phyloP scores from a whole-genome alignment of 2,329 filamentous ascomycete species.

The Hymenoscyphus repandus region DNA sequence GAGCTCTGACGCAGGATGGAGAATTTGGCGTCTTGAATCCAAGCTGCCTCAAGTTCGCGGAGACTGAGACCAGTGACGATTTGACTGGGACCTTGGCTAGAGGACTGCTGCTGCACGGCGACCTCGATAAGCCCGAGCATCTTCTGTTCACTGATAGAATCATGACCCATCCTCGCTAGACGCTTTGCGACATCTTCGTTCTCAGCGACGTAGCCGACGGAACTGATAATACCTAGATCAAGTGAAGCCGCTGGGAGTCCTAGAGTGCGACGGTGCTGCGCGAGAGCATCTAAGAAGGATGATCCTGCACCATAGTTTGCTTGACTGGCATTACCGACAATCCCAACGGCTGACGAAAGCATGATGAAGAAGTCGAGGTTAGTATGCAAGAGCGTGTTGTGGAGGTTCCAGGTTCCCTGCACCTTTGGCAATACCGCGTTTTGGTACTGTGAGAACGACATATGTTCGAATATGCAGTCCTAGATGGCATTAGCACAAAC shows the following conservation, averaged over 20 bases:
- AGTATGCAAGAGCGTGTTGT: not conserved
- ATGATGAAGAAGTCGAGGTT: slow-evolving; percentile 17
- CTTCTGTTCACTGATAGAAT: not conserved
- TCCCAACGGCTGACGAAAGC: slow-evolving; percentile 4
- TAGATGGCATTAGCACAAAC: not conserved
- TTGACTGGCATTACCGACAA: slow-evolving; percentile 7
- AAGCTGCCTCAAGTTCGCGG: not conserved
- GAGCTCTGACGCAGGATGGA: not conserved
- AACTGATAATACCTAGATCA: not conserved
- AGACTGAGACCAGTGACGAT: not conserved
- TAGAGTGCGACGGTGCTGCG: slow-evolving; percentile 4
- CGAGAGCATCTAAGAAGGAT: slow-evolving; percentile 22
- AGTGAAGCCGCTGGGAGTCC: not conserved
- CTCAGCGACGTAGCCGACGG: slow-evolving; percentile 2
- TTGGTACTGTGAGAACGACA: slow-evolving; percentile 28
- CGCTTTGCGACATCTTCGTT: slow-evolving; percentile 44
- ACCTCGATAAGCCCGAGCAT: not conserved
- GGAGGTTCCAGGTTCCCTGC: slow-evolving; percentile 3
- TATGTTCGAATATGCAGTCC: slow-evolving; percentile 1
- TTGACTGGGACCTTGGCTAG: not conserved
- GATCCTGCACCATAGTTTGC: slow-evolving; percentile 26
- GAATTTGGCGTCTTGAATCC: not conserved
- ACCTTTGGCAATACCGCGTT: slow-evolving; percentile 32
- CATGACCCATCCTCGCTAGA: slow-evolving; percentile 41
- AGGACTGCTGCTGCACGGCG: not conserved